Evolutionary conservation across 108 stramenopile genomes (phyloP).

Genomic region (Cyclostephanos tholiformis): DNA sequence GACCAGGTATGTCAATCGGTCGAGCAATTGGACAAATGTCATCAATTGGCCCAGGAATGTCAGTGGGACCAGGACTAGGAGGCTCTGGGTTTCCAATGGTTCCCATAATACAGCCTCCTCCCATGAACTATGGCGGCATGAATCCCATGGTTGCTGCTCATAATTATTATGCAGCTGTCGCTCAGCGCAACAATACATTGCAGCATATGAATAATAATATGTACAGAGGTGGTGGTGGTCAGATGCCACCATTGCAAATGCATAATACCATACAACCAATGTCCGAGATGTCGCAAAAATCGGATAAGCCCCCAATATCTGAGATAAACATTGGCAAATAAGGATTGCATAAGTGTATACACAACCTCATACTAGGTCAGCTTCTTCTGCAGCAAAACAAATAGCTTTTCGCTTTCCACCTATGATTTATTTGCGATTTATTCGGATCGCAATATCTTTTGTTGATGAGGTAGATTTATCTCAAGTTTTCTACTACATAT

Average conservation of each 20-base stretch:
- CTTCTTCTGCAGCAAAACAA: too few relatives aligned
- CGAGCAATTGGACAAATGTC: too few relatives aligned
- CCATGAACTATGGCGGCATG: neutral
- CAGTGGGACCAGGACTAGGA: neutral
- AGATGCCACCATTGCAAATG: neutral
- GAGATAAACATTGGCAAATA: constrained; percentile 6
- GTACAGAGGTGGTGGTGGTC: constrained; percentile 1
- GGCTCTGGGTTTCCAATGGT: neutral
- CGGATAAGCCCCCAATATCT: constrained; percentile 10
- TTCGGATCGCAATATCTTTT: too few relatives aligned
- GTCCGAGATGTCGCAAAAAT: neutral
- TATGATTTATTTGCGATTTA: too few relatives aligned
- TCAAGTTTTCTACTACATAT: too few relatives aligned
- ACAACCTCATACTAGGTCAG: too few relatives aligned
- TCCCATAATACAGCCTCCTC: constrained; percentile 7
- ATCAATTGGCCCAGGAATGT: neutral
- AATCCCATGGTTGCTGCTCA: constrained; percentile 6
- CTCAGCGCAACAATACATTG: neutral
- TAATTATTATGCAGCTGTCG: neutral
- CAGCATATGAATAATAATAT: constrained; percentile 1
- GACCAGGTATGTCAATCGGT: neutral
- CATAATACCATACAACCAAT: neutral
- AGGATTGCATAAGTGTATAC: neutral
- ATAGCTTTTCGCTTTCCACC: too few relatives aligned
- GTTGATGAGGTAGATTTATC: too few relatives aligned